phyloP scores from a whole-genome alignment of 257 asterid species.

The Galeopsis tetrahit region DNA sequence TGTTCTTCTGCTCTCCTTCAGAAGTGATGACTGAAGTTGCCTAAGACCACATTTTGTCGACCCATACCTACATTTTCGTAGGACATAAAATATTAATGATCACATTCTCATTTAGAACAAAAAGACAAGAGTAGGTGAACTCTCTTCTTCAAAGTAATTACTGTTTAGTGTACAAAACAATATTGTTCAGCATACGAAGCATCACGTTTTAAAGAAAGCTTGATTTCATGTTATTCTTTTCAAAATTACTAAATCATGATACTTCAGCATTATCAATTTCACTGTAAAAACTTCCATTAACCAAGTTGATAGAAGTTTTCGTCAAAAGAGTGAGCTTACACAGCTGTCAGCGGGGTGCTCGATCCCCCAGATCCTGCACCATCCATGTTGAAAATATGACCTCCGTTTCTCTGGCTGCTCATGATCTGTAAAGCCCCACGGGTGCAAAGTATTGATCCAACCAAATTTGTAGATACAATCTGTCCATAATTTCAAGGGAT shows the following conservation, averaged over 20 bases:
- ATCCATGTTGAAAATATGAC: slow-evolving; percentile 97
- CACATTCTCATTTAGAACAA: not conserved
- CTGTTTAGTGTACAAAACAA: no score
- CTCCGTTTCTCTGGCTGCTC: slow-evolving; percentile 72
- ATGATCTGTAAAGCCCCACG: slow-evolving; percentile 81
- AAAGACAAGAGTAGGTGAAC: not conserved
- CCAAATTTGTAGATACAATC: slow-evolving; percentile 95
- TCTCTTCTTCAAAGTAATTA: no score
- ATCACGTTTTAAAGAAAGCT: no score
- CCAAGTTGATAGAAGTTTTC: not conserved
- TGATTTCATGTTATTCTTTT: no score
- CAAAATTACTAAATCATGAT: no score
- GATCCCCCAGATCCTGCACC: slow-evolving; percentile 99
- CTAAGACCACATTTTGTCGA: slow-evolving; percentile 97
- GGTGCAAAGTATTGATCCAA: slow-evolving; percentile 95
- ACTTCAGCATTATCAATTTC: no score
- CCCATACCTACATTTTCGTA: slow-evolving; percentile 66
- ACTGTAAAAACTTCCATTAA: no score
- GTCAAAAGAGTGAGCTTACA: slow-evolving; percentile 59
- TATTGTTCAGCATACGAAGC: no score
- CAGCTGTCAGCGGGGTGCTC: slow-evolving; percentile 97
- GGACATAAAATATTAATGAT: slow-evolving; percentile 26
- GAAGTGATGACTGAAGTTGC: slow-evolving; percentile 94
- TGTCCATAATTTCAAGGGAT: slow-evolving; percentile 39
- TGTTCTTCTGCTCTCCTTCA: slow-evolving; percentile 74